These are phyloP conservation scores for Phytophthora lateralis DNA, from an alignment of 352 stramenopile genomes.

Conservation along the genomic window DNA sequence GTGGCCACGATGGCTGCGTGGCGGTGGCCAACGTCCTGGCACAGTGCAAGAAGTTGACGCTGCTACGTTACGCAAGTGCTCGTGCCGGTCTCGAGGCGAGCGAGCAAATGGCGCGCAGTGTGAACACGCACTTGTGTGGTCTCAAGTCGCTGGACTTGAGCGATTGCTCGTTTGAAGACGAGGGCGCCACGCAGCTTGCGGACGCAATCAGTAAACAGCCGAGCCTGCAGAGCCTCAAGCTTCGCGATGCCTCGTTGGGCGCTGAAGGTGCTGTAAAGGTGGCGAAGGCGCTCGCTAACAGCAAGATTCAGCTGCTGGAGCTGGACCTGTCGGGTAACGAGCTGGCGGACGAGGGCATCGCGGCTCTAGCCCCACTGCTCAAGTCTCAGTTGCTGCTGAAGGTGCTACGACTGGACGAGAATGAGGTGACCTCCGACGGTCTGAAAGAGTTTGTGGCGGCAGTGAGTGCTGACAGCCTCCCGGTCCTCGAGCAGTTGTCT, in stretches of 20 bases:
- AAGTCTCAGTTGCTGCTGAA: slow-evolving; percentile 53
- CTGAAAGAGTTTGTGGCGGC: slow-evolving; percentile 41
- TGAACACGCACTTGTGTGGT: slow-evolving; percentile 50
- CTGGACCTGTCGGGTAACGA: slow-evolving; percentile 93
- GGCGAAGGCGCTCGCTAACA: slow-evolving; percentile 63
- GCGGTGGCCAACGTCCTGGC: slow-evolving; percentile 75
- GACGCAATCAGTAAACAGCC: slow-evolving; percentile 68
- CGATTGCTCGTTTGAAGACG: slow-evolving; percentile 91
- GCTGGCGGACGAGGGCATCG: slow-evolving; percentile 71
- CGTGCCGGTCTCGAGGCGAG: slow-evolving; percentile 64
- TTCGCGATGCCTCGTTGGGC: slow-evolving; percentile 89
- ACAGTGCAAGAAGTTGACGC: slow-evolving; percentile 51
- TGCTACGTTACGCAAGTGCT: slow-evolving; percentile 73
- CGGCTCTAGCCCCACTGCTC: slow-evolving; percentile 66
- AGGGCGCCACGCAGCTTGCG: slow-evolving; percentile 73
- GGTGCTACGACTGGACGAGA: slow-evolving; percentile 81
- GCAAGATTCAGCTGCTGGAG: slow-evolving; percentile 66
- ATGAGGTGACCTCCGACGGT: slow-evolving; percentile 75
- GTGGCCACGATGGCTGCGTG: slow-evolving; percentile 90
- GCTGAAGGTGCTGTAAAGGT: slow-evolving; percentile 77
- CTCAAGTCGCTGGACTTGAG: slow-evolving; percentile 90
- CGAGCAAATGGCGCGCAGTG: slow-evolving; percentile 46
- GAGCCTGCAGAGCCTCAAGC: slow-evolving; percentile 81
- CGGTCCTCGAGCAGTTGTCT: slow-evolving; percentile 57
- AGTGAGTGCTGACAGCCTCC: slow-evolving; percentile 37